Base-by-base conservation (phyloP, 2,329 filamentous ascomycete genomes). In the Teratosphaeria gauchensis region DNA sequence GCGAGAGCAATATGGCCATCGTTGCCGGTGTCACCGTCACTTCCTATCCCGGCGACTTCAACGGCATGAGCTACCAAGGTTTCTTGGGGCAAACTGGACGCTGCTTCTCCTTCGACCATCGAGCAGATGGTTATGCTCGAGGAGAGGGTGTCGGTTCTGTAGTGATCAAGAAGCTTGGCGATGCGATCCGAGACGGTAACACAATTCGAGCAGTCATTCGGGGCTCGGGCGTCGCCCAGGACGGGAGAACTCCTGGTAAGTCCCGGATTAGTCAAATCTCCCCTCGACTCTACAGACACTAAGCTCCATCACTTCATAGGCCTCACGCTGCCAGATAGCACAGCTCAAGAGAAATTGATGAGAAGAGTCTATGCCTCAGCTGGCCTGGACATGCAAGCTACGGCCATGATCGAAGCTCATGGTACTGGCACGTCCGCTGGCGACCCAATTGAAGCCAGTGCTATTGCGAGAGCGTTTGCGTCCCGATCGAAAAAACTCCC, bases 71-170 rank as follows among this genome's bases (percentile, higher is more conserved):
- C 24, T 56, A 60, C 19, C 51, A 61, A 61, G 38, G 53, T 52
- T 51, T 59, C 55, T 46, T 57, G 48, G 42, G 46, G 6, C 46
- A 57, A 14, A 33, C 54, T 16, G 56, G 56, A 14, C 21, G 33
- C 59, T 62, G 32, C 35, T 62, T 32, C 33, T 68, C 66, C 2
- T 75, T 70, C 54, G 65, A 68, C 8, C 68, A 65, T 2, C 62
- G 65, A 2, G 80, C 78, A 0, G 70, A 81, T 63, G 80, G 79
- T 5, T 80, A 75, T 66, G 79, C 73, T 30, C 74, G 80, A 0
- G 80, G 79, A 14, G 82, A 85, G 55, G 81, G 80, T 0, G 67
- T 82, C 7, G 75, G 76, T 0, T 69, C 73, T 0, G 63, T 85
- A 0, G 66, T 84, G 0, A 61, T 86, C 0, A 57, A 59, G 33